Evolutionary conservation across 768 basidiomycete species (phyloP).

Genomic region (Tubosaeta sp.): DNA sequence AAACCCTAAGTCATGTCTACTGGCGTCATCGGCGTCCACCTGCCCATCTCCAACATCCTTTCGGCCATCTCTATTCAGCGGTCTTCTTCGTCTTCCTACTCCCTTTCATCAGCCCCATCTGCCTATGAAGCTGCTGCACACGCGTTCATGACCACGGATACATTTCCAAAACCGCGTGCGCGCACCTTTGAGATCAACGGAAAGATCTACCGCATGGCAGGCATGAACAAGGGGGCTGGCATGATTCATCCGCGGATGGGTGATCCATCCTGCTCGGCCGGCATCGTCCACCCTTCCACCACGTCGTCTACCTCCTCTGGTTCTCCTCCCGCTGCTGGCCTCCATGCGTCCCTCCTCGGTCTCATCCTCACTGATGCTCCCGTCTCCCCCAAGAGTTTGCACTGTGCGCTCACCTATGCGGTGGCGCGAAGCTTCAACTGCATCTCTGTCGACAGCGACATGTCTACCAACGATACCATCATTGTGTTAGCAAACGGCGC

Average conservation of each 20-base stretch:
- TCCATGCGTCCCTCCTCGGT: constrained; percentile 94
- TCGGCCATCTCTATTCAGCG: constrained; percentile 55
- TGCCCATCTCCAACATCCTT: constrained; percentile 87
- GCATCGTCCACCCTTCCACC: constrained; percentile 17
- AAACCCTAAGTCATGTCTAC: constrained; percentile 96
- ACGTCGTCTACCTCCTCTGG: constrained; percentile 1
- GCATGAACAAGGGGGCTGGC: constrained; percentile 98
- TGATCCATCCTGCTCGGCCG: constrained; percentile 35
- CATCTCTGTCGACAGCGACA: constrained; percentile 96
- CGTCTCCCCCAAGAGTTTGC: constrained; percentile 74
- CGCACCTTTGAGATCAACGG: constrained; percentile 67
- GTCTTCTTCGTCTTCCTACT: constrained; percentile 27
- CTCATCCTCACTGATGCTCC: constrained; percentile 91
- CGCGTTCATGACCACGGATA: constrained; percentile 99
- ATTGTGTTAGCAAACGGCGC: constrained; percentile 90
- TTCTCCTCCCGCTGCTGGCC: constrained; percentile 33
- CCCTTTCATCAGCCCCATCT: constrained; percentile 57
- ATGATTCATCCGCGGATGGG: constrained; percentile 99
- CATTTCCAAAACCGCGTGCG: constrained; percentile 92
- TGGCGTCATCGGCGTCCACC: constrained; percentile 91
- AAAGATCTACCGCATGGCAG: constrained; percentile 77
- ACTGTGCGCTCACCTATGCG: constrained; percentile 83
- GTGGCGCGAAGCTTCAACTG: constrained; percentile 95
- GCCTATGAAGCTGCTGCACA: constrained; percentile 83
- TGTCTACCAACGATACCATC: constrained; percentile 97